Percentiles rank a stretch among this genome's conserved stretches.
These are phyloP conservation scores for Acmispon strigosus DNA, from an alignment of 306 rosid genomes.

Conservation along the genomic window DNA sequence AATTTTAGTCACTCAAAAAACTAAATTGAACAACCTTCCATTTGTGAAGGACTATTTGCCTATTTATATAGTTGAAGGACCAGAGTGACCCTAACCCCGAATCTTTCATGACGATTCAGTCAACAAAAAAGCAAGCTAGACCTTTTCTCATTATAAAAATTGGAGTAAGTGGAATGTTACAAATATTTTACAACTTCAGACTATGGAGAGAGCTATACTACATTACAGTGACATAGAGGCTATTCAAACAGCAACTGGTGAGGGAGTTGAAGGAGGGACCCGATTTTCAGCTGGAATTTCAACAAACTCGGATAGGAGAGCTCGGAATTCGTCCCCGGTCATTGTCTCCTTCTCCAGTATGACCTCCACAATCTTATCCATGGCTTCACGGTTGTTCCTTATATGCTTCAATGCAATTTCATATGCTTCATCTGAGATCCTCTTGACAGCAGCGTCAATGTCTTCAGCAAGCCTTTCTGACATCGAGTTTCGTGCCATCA, in stretches of 20 bases:
- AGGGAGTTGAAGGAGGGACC: conserved; percentile 56
- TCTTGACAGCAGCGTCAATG: conserved; percentile 80
- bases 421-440: conserved; percentile 76
- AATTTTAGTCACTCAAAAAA: too few species aligned
- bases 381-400: conserved; percentile 92
- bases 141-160: not conserved
- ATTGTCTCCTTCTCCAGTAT: conserved; percentile 91
- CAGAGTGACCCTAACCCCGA: too few species aligned
- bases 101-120: too few species aligned
- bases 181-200: conserved; percentile 35
- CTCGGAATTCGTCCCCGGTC: conserved; percentile 87
- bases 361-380: conserved; percentile 88
- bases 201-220: conserved; percentile 20
- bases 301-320: conserved; percentile 71
- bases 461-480: conserved; percentile 95
- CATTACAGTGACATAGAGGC: conserved; percentile 14
- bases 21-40: too few species aligned
- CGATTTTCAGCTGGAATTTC: conserved; percentile 86
- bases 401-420: conserved; percentile 79
- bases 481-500: conserved; percentile 99
- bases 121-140: not conserved
- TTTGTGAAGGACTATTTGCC: too few species aligned
- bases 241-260: conserved; percentile 69
- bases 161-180: conserved; percentile 1
- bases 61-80: too few species aligned